Evolutionary conservation across 2,329 filamentous ascomycete species (phyloP), one percentile per base, ranked within the genome.

Genomic region (Sphaerulina vaccinii): DNA sequence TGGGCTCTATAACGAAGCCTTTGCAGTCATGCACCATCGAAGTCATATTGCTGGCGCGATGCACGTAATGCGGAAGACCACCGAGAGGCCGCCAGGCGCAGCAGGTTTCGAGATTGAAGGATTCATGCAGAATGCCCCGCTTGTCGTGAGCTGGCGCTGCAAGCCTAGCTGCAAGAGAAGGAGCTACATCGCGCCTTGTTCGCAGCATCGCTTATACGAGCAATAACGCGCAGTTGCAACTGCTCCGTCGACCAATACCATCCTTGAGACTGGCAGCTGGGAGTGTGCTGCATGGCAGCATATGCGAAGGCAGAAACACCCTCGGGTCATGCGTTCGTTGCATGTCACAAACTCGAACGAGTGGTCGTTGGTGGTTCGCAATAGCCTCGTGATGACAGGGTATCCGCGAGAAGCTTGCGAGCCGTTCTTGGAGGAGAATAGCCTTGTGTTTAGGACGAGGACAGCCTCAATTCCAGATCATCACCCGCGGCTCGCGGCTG

Each of bases 51-150:
- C 15, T 22, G 21, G 33, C 44, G 33, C 38, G 44, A 32, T 47
- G 44, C 33, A 47, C 33, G 44, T n/a, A 37, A 47, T 27, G 9
- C 22, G 44, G 44, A 36, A 47, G n/a, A 21, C 21, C 44, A 38
- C 44, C 44, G 44, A 47, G 44, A 47, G 44, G 44, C 44, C 44
- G 44, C 44, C 44, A 38, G 18, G 23, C 15, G 44, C 10, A 47
- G 15, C 44, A 35, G 29, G n/a, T 38, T 33, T 47, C 18, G 44
- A 47, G 29, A 47, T 47, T 47, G 45, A 36, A 48, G 45, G 35
- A 48, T 48, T 19, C 9, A 16, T 18, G 27, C 33, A 33, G 32
- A 23, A 29, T 16, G 35, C 23, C 45, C 36, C 21, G 13, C 19
- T 35, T 39, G 22, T n/a, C 16, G 11, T 48, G 45, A 27, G 45